Conservation (phyloP, 306 rosid genomes). For the Spatholobus suberectus region DNA sequence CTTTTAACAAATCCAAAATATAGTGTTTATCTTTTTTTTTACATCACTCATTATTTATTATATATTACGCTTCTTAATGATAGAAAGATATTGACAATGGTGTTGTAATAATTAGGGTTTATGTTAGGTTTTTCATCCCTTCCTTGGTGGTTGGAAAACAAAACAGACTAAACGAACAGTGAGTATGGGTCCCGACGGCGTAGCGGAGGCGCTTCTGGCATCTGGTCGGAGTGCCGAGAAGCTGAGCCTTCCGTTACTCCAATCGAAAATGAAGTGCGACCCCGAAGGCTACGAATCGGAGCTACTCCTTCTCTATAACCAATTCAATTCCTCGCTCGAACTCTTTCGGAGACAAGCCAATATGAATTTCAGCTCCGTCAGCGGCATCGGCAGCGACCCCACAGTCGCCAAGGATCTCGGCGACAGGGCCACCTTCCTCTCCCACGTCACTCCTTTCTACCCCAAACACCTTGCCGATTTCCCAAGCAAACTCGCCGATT, state of each 20-base stretch:
- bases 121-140: background rate
- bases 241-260: conserved; percentile 66
- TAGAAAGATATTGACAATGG: too few relatives aligned
- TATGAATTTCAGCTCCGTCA: conserved; percentile 67
- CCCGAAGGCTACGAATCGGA: conserved; percentile 84
- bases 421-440: conserved; percentile 71
- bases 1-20: too few relatives aligned
- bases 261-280: conserved; percentile 89
- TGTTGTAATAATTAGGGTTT: background rate
- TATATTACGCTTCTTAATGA: too few relatives aligned
- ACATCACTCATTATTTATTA: too few relatives aligned
- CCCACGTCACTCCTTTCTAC: conserved; percentile 76
- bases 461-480: conserved; percentile 63
- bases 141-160: background rate
- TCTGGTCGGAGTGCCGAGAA: conserved; percentile 71
- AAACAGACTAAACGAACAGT: background rate
- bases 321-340: conserved; percentile 73
- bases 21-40: too few relatives aligned
- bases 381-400: conserved; percentile 70
- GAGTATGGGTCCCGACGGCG: conserved; percentile 19
- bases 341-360: conserved; percentile 77
- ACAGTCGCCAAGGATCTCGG: conserved; percentile 78
- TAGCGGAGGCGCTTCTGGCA: conserved; percentile 47
- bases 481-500: conserved; percentile 64
- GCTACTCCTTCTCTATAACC: conserved; percentile 63